Conservation (phyloP, 2,329 filamentous ascomycete species). For the Aspergillus carbonarius region DNA sequence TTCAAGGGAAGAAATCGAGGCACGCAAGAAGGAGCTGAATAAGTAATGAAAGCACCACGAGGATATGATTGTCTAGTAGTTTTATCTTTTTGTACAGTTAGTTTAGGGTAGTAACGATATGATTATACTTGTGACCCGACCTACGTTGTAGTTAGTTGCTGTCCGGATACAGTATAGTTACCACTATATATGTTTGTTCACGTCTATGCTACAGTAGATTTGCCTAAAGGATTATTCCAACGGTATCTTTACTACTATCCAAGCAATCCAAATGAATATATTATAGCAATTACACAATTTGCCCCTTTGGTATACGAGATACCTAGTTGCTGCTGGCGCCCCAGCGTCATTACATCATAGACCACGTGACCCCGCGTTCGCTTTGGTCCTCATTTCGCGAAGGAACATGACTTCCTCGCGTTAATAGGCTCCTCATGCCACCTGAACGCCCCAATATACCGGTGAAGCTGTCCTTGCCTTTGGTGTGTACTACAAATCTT, state of each 20-base stretch:
- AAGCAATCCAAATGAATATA: not conserved
- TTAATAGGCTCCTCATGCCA: slow-evolving; percentile 41
- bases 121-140: not conserved
- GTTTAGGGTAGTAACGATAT: not conserved
- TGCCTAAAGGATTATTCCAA: not conserved
- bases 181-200: too few species aligned
- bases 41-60: slow-evolving; percentile 39
- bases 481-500: slow-evolving; percentile 42
- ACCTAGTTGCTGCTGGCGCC: not conserved
- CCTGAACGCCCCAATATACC: slow-evolving; percentile 46
- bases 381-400: slow-evolving; percentile 17
- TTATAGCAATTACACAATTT: not conserved
- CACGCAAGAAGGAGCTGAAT: slow-evolving; percentile 66
- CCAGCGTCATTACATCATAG: slow-evolving; percentile 20
- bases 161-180: not conserved
- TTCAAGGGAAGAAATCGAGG: slow-evolving; percentile 66
- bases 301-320: not conserved
- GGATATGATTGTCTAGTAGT: not conserved
- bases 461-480: slow-evolving; percentile 63
- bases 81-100: not conserved
- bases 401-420: slow-evolving; percentile 12
- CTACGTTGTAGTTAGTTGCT: not conserved
- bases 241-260: not conserved
- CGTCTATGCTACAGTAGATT: too few species aligned
- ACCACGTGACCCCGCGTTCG: slow-evolving; percentile 22